phyloP scores from a whole-genome alignment of 306 rosid genomes.

The Prunus padus region DNA sequence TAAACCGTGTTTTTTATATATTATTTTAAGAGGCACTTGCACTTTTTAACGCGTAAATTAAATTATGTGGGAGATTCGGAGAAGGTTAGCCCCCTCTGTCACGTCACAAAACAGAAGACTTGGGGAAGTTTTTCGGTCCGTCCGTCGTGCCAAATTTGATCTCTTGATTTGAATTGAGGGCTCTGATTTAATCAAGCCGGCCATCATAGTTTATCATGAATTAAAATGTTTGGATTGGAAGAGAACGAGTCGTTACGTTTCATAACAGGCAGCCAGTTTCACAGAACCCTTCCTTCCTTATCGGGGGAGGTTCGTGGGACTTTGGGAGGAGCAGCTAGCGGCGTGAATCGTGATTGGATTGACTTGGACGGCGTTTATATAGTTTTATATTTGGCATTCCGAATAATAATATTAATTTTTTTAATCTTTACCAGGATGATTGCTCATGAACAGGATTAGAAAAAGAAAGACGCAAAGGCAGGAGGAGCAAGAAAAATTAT shows the following conservation, averaged over 20 bases:
- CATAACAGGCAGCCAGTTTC: neutral
- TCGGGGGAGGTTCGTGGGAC: too few species aligned
- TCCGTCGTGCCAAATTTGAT: neutral
- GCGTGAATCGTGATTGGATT: neutral
- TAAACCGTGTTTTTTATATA: slow-evolving; percentile 15
- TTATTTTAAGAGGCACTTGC: neutral
- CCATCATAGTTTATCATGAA: neutral
- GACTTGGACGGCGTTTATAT: slow-evolving; percentile 12
- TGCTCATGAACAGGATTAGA: too few species aligned
- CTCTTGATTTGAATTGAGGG: neutral
- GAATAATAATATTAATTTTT: neutral
- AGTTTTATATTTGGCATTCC: neutral
- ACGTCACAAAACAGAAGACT: neutral
- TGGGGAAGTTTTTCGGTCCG: neutral
- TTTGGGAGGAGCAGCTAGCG: too few species aligned
- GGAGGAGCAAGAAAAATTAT: neutral
- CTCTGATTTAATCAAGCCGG: neutral
- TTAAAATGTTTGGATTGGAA: neutral
- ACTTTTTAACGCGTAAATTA: slow-evolving; percentile 20
- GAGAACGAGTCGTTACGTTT: neutral
- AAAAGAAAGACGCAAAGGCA: too few species aligned
- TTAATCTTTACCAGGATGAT: neutral
- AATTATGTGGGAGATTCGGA: neutral
- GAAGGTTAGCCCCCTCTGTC: neutral
- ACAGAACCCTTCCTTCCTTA: neutral